Percentiles rank a stretch among this genome's conserved stretches.
phyloP scores from a whole-genome alignment of 768 basidiomycete species.

The Paxillus rubicundulus region DNA sequence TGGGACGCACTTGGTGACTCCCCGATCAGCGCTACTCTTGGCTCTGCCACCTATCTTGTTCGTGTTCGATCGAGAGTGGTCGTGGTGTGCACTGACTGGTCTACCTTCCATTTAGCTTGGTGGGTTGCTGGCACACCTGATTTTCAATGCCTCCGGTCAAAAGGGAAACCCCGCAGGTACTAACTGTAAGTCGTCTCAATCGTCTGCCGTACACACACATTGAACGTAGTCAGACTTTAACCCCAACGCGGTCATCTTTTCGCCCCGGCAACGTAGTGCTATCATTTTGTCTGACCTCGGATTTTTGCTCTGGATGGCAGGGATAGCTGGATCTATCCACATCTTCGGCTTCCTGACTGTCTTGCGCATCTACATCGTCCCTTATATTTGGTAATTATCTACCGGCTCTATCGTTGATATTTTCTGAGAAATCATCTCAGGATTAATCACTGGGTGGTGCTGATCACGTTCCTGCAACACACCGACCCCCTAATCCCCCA shows the following conservation, averaged over 20 bases:
- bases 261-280: conserved; percentile 73
- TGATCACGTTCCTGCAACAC: conserved; percentile 98
- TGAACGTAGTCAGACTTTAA: conserved; percentile 57
- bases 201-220: background rate
- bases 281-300: conserved; percentile 84
- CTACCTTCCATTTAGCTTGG: conserved; percentile 43
- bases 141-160: conserved; percentile 85
- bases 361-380: conserved; percentile 76
- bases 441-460: conserved; percentile 93
- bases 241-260: conserved; percentile 77
- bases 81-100: background rate
- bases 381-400: conserved; percentile 72
- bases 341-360: conserved; percentile 68
- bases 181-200: conserved; percentile 58
- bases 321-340: conserved; percentile 53
- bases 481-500: conserved; percentile 94
- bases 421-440: conserved; percentile 28
- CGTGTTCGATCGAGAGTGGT: conserved; percentile 14
- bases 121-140: conserved; percentile 87
- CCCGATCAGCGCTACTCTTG: conserved; percentile 65
- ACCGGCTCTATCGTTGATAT: background rate
- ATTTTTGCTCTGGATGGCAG: conserved; percentile 67
- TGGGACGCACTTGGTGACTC: conserved; percentile 90
- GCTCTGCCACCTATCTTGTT: conserved; percentile 60
- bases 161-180: conserved; percentile 70